Conservation (phyloP, 2,329 filamentous ascomycete genomes). For the Colletotrichum gloeosporioides region DNA sequence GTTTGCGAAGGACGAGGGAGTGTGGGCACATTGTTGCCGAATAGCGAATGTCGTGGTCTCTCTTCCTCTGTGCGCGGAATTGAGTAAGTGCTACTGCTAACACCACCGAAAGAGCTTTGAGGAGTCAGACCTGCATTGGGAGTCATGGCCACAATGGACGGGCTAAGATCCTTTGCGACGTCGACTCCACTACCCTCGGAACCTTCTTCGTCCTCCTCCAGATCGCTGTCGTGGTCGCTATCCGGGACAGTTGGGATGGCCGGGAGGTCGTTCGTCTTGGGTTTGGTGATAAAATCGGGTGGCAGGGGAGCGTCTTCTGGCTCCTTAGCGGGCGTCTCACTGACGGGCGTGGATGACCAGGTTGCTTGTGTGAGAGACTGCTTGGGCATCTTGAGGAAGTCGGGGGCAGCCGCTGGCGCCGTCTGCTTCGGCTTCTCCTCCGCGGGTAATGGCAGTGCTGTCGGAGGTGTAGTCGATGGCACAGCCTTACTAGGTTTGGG, state of each 20-base stretch:
- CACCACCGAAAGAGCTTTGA: conserved; percentile 62
- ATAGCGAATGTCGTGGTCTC: conserved; percentile 48
- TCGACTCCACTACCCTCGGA: conserved; percentile 69
- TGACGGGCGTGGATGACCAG: conserved; percentile 14
- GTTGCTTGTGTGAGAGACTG: conserved; percentile 17
- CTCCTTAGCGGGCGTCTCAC: conserved; percentile 23
- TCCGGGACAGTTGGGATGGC: conserved; percentile 18
- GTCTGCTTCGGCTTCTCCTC: conserved; percentile 25
- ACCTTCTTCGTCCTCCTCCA: conserved; percentile 44
- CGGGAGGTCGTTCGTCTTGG: conserved; percentile 30
- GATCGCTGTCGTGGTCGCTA: conserved; percentile 30
- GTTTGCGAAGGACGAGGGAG: conserved; percentile 59
- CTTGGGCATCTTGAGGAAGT: conserved; percentile 20
- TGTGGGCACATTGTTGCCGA: conserved; percentile 60
- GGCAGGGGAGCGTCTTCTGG: conserved; percentile 45
- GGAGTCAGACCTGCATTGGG: conserved; percentile 59
- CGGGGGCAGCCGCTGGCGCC: conserved; percentile 18
- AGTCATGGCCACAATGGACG: conserved; percentile 47
- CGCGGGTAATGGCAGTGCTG: background rate
- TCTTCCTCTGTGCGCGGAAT: conserved; percentile 52
- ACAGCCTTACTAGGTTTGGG: conserved; percentile 31
- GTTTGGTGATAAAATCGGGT: conserved; percentile 36
- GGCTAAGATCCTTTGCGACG: conserved; percentile 68
- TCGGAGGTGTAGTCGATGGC: background rate
- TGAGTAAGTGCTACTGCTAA: conserved; percentile 51